Conservation (phyloP, 2,329 filamentous ascomycete species). For the Penicillium sumatraense region DNA sequence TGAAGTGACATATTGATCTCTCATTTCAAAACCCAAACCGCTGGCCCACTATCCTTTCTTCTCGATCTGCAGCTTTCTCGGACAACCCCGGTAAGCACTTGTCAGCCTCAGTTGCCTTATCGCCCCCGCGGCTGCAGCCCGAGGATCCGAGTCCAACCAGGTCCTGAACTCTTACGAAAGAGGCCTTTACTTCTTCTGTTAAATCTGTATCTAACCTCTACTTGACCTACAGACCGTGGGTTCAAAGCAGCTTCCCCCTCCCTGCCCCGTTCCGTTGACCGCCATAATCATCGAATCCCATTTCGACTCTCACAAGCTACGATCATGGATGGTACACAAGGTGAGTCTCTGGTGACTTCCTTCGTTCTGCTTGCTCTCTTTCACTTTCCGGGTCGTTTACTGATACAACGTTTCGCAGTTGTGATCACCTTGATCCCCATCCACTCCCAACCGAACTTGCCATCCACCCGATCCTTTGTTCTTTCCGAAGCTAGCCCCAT, state of each 20-base stretch:
- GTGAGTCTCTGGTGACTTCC: conserved; percentile 19
- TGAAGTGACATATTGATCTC: not conserved
- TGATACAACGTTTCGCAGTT: conserved; percentile 27
- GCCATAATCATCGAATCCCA: not conserved
- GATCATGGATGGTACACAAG: conserved; percentile 30
- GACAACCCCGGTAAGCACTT: conserved; percentile 7
- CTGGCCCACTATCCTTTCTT: not conserved
- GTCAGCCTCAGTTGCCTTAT: conserved; percentile 7
- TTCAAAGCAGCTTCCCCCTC: not conserved
- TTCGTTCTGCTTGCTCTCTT: not conserved
- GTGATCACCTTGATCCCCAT: conserved; percentile 39
- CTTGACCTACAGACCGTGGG: not conserved
- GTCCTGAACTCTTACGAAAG: not conserved
- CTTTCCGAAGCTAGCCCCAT: conserved; percentile 32
- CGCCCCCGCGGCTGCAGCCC: conserved; percentile 1
- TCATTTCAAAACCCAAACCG: not conserved
- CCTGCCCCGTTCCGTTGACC: not conserved
- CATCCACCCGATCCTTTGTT: conserved; percentile 38
- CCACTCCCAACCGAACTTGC: conserved; percentile 15
- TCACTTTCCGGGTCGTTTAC: not conserved
- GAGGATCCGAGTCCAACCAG: not conserved
- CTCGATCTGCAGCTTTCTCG: not conserved
- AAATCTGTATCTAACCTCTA: not conserved
- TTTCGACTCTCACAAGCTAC: conserved; percentile 1
- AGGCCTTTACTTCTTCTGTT: not conserved